Percentiles rank a stretch among this genome's conserved stretches.
Conservation (phyloP, 2,329 filamentous ascomycete genomes). For the Knufia fluminis region DNA sequence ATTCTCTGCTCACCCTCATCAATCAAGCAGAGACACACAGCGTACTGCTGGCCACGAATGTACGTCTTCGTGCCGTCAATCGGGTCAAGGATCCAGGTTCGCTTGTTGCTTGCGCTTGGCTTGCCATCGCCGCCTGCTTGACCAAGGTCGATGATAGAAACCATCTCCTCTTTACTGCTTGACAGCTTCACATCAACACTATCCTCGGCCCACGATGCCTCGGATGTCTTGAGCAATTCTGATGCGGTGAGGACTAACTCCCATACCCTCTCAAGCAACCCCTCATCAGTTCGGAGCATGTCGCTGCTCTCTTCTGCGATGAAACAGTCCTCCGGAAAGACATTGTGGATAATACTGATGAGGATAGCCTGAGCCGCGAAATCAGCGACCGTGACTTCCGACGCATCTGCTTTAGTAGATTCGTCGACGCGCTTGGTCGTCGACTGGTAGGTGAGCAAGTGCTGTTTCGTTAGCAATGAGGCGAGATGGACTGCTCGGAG, state of each 20-base stretch:
- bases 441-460: constrained; percentile 28
- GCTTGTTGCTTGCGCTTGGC: constrained; percentile 30
- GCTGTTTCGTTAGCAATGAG: constrained; percentile 47
- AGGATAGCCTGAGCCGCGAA: constrained; percentile 56
- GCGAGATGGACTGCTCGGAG: constrained; percentile 46
- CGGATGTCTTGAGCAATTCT: constrained; percentile 28
- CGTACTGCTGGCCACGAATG: constrained; percentile 53
- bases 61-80: constrained; percentile 57
- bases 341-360: constrained; percentile 46
- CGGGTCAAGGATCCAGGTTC: constrained; percentile 56
- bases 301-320: constrained; percentile 53
- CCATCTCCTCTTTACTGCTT: constrained; percentile 45
- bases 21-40: constrained; percentile 50
- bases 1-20: constrained; percentile 49
- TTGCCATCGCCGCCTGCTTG: constrained; percentile 28
- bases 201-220: constrained; percentile 16
- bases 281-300: constrained; percentile 41
- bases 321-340: constrained; percentile 49
- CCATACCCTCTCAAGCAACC: constrained; percentile 47
- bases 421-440: constrained; percentile 23
- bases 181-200: constrained; percentile 26
- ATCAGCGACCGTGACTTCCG: constrained; percentile 55
- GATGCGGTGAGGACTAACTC: constrained; percentile 38
- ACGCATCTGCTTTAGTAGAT: constrained; percentile 46
- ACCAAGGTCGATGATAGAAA: constrained; percentile 53